Conservation (phyloP, 2,329 filamentous ascomycete genomes). For the Trichoderma harzianum region DNA sequence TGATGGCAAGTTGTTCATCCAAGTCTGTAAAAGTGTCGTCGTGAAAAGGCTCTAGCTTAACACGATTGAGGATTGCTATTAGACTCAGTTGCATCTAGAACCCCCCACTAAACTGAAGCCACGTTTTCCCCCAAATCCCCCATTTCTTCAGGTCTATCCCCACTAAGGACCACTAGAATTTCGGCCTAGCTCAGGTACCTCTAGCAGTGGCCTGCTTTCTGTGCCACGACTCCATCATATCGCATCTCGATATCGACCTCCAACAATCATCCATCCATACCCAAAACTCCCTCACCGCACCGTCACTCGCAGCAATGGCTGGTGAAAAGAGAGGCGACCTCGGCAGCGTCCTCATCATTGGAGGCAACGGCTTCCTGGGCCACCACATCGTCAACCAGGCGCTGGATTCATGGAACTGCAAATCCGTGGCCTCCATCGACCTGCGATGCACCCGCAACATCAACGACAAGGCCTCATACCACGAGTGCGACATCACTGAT, state of each 20-base stretch:
- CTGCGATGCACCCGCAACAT: slow-evolving; percentile 69
- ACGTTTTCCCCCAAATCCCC: not conserved
- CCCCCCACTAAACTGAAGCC: not conserved
- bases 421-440: slow-evolving; percentile 66
- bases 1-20: not conserved
- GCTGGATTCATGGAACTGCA: slow-evolving; percentile 49
- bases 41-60: not conserved
- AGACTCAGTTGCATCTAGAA: not conserved
- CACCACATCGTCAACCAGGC: slow-evolving; percentile 76
- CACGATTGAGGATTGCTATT: not conserved
- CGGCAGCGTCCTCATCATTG: slow-evolving; percentile 73
- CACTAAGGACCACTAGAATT: not conserved
- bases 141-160: not conserved
- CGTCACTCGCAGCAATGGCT: slow-evolving; percentile 8
- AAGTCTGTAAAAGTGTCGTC: not conserved
- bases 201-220: not conserved
- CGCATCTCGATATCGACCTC: not conserved
- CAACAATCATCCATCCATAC: not conserved
- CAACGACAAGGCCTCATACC: slow-evolving; percentile 57
- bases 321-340: slow-evolving; percentile 39
- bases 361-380: slow-evolving; percentile 81
- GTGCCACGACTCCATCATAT: not conserved
- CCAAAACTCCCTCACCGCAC: not conserved
- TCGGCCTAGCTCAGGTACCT: not conserved
- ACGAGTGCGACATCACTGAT: slow-evolving; percentile 76